Base-by-base conservation (phyloP, 2,329 filamentous ascomycete genomes). In the Aureobasidium sp. region DNA sequence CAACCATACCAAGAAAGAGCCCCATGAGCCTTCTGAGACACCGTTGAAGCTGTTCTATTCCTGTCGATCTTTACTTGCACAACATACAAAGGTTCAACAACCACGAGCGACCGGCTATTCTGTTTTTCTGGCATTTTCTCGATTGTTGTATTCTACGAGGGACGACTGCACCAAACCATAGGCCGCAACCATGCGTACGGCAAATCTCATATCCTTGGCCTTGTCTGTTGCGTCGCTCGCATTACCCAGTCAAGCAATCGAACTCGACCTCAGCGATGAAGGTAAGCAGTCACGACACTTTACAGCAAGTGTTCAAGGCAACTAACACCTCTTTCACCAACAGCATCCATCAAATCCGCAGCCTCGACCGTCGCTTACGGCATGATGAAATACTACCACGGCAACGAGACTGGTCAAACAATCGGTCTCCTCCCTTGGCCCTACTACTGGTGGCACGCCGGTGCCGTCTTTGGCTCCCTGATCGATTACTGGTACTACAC, bases 361-460 rank as follows among this genome's bases (percentile, higher is more conserved):
- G 74, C 75, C 17, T 66, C 65, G 15, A 65, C 68, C 25, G 68
- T 70, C 22, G 77, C 78, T 7, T 73, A 75, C 59, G 76, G 77
- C 29, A 74, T 80, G 70, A 77, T 81, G 73, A 66, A 68, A 11
- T 78, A 77, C 64, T 82, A 82, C 66, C 73, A 73, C 42, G 80
- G 80, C 9, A 80, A 81, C 61, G 68, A 75, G 34, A 75, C 78
- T 1, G 77, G 77, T 5, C 72, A 75, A 8, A 75, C 76, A 22
- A 77, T 77, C 2, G 79, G 80, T n/a, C 73, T 78, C 60, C 74
- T 90, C 36, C 82, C 84, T 1, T 70, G 78, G 27, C 86, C 86
- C 64, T 86, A 85, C 44, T 89, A 89, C 78, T 90, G 87, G 87
- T 90, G 87, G 87, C 84, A 90, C 70, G 84, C 84, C 68, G 64